Evolutionary conservation across 78 protist species (phyloP).

Genomic region (Thecamonas trahens): DNA sequence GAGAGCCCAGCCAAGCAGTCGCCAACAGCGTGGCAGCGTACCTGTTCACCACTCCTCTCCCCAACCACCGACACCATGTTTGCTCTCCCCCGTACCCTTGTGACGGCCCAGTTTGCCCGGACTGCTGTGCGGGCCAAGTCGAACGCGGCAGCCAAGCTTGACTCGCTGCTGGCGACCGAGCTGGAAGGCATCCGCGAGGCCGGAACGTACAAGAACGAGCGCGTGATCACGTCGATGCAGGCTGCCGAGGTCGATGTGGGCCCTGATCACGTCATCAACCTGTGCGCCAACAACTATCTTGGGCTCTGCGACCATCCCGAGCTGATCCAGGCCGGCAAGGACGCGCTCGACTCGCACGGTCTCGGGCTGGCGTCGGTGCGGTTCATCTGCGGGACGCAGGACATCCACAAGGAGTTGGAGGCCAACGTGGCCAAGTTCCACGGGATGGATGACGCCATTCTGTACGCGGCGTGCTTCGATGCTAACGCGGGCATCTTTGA

Average conservation of each 20-base stretch:
- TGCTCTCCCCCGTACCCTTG: too few species aligned
- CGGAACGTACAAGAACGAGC: constrained; percentile 59
- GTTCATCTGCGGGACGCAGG: constrained; percentile 74
- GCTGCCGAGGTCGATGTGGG: background rate
- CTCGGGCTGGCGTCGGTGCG: constrained; percentile 56
- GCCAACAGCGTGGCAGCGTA: too few species aligned
- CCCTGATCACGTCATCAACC: constrained; percentile 25
- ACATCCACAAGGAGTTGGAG: constrained; percentile 66
- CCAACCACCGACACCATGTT: too few species aligned
- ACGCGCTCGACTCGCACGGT: constrained; percentile 39
- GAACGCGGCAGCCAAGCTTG: too few species aligned
- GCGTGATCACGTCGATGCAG: constrained; percentile 59
- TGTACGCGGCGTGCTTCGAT: constrained; percentile 67
- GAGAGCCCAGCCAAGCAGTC: too few species aligned
- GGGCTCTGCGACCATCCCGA: constrained; percentile 36
- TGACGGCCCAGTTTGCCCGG: too few species aligned
- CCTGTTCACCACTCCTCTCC: too few species aligned
- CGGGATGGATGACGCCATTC: constrained; percentile 53
- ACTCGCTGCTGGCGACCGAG: too few species aligned
- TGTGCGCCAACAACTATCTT: constrained; percentile 73
- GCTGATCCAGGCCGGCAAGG: constrained; percentile 25
- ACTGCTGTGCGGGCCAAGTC: too few species aligned
- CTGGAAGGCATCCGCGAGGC: constrained; percentile 42
- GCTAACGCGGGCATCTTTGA: constrained; percentile 74
- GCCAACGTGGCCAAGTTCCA: constrained; percentile 27